phyloP scores from a whole-genome alignment of 306 rosid species.

The cucumber (Cucumis sativus) region DNA sequence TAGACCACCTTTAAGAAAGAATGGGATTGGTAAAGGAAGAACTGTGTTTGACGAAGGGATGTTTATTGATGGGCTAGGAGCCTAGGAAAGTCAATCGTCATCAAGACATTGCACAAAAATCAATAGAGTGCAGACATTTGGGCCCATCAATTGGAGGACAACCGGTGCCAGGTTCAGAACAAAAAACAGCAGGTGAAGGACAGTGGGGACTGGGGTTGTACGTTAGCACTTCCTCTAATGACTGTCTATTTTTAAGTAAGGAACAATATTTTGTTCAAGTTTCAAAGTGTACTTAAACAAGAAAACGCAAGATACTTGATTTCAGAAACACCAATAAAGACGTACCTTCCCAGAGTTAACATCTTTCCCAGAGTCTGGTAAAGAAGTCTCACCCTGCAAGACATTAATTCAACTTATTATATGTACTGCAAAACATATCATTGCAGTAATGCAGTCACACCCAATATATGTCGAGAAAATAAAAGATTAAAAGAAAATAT shows the following conservation, averaged over 20 bases:
- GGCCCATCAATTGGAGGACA: background rate
- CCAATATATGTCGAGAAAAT: background rate
- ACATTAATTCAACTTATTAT: constrained; percentile 16
- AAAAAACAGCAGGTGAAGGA: background rate
- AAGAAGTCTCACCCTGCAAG: constrained; percentile 72
- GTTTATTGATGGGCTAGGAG: background rate
- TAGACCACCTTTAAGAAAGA: background rate
- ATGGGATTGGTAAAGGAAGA: background rate
- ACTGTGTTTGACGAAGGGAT: background rate
- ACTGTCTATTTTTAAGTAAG: background rate
- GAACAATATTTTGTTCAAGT: background rate
- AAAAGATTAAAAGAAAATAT: background rate
- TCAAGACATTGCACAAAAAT: background rate
- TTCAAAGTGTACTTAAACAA: background rate
- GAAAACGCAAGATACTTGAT: constrained; percentile 2
- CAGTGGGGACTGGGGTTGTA: background rate
- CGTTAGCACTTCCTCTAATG: background rate
- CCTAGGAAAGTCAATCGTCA: background rate
- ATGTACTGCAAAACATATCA: constrained; percentile 2
- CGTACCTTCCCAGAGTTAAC: constrained; percentile 56
- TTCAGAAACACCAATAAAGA: background rate
- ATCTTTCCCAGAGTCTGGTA: constrained; percentile 66
- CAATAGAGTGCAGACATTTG: background rate
- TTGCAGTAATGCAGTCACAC: background rate
- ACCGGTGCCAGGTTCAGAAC: background rate